Percentiles rank a stretch among this genome's conserved stretches.
Evolutionary conservation across 2,329 filamentous ascomycete genomes (phyloP).

Genomic region (Seiridium unicorne): DNA sequence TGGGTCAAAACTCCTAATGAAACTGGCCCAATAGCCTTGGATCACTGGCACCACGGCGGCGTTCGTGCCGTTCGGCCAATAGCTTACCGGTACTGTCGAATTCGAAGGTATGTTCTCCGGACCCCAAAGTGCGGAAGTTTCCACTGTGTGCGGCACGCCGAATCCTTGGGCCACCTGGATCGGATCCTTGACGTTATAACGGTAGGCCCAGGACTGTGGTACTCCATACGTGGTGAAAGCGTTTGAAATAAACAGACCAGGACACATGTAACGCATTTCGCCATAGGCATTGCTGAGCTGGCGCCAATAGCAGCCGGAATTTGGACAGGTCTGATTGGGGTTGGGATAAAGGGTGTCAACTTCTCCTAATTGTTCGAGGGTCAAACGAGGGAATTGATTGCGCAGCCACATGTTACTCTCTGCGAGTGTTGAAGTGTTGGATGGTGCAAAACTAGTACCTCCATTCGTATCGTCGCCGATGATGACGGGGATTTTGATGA

Average conservation of each 20-base stretch:
- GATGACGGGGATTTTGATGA: conserved; percentile 53
- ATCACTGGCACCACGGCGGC: conserved; percentile 56
- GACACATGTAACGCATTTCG: conserved; percentile 65
- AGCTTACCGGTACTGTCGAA: conserved; percentile 48
- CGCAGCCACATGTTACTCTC: conserved; percentile 55
- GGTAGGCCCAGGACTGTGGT: conserved; percentile 62
- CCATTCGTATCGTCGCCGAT: conserved; percentile 62
- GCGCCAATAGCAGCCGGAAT: conserved; percentile 54
- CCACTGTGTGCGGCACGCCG: conserved; percentile 67
- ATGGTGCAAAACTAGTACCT: conserved; percentile 60
- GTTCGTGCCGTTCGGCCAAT: conserved; percentile 51
- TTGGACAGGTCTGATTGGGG: conserved; percentile 42
- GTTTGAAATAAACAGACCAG: conserved; percentile 53
- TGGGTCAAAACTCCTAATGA: conserved; percentile 65
- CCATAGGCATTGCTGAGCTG: conserved; percentile 59
- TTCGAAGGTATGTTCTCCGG: conserved; percentile 49
- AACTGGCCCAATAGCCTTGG: conserved; percentile 73
- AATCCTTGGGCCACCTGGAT: conserved; percentile 48
- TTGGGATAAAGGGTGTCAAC: conserved; percentile 59
- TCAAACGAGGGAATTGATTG: conserved; percentile 57
- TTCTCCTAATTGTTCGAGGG: conserved; percentile 42
- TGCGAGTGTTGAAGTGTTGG: conserved; percentile 40
- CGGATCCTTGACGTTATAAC: conserved; percentile 65
- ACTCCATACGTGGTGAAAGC: conserved; percentile 31
- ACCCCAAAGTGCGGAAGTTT: conserved; percentile 67